phyloP scores from a whole-genome alignment of 2,329 filamentous ascomycete species.

The Didymella pomorum region DNA sequence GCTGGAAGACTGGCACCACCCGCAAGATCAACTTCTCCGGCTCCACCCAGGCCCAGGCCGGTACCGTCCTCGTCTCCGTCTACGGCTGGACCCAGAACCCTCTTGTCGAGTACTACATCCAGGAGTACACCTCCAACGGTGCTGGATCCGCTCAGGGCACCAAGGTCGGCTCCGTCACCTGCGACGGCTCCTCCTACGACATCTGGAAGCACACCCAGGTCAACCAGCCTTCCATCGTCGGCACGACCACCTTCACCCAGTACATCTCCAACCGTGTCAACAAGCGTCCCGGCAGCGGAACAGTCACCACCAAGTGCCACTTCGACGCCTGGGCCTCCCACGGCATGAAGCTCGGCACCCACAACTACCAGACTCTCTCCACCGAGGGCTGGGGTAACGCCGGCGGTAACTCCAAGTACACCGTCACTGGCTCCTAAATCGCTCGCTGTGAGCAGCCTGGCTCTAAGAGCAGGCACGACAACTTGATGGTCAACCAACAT shows the following conservation, averaged over 20 bases:
- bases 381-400: conserved; percentile 44
- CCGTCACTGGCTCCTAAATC: conserved; percentile 28
- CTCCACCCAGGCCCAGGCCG: conserved; percentile 31
- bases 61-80: conserved; percentile 49
- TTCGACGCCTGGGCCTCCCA: conserved; percentile 41
- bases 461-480: not conserved
- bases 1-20: conserved; percentile 42
- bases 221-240: conserved; percentile 58
- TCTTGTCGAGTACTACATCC: conserved; percentile 60
- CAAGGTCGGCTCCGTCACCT: conserved; percentile 38
- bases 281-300: conserved; percentile 41
- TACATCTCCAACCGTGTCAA: conserved; percentile 53
- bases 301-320: conserved; percentile 42
- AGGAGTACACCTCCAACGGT: conserved; percentile 58
- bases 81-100: conserved; percentile 65
- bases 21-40: conserved; percentile 43
- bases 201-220: conserved; percentile 44
- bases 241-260: conserved; percentile 60
- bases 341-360: conserved; percentile 37
- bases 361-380: conserved; percentile 42
- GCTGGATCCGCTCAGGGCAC: conserved; percentile 42
- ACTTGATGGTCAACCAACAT: not conserved
- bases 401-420: conserved; percentile 41
- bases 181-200: conserved; percentile 43
- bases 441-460: not conserved